phyloP scores from a whole-genome alignment of 305 asterid species.

The Euphrasia arctica region DNA sequence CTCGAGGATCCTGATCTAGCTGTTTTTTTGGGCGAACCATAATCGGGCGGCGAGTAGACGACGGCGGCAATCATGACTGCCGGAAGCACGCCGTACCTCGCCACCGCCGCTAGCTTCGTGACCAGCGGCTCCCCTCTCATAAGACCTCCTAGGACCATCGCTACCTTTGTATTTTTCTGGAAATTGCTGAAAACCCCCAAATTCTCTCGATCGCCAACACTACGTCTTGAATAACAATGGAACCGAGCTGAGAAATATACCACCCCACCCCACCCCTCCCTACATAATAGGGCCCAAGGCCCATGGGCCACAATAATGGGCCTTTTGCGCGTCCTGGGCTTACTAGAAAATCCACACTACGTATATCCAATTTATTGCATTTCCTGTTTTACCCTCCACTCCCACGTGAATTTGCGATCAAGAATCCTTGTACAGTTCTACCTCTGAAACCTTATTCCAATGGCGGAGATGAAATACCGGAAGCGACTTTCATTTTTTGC shows the following conservation, averaged over 20 bases:
- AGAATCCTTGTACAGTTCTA: too few relatives aligned
- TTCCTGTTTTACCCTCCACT: too few relatives aligned
- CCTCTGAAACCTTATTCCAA: too few relatives aligned
- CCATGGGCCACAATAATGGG: conserved; percentile 3
- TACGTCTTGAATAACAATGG: background rate
- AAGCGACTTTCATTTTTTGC: too few relatives aligned
- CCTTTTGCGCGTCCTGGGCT: background rate
- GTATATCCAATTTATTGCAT: too few relatives aligned
- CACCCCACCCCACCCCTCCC: background rate
- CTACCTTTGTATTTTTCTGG: conserved; percentile 9
- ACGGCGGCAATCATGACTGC: conserved; percentile 55
- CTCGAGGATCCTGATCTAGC: conserved; percentile 20
- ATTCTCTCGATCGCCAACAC: background rate
- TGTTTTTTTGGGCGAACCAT: conserved; percentile 30
- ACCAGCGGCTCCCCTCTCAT: conserved; percentile 59
- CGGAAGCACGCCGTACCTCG: conserved; percentile 48
- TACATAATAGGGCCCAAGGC: background rate
- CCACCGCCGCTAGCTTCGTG: conserved; percentile 48
- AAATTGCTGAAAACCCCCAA: background rate
- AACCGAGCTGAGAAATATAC: background rate
- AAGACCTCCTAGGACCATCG: conserved; percentile 31
- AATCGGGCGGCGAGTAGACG: conserved; percentile 53
- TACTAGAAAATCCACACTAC: too few relatives aligned
- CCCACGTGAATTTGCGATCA: too few relatives aligned
- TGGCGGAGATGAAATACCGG: too few relatives aligned